phyloP scores from a whole-genome alignment of 2,329 filamentous ascomycete species.

The Dothistroma septosporum region DNA sequence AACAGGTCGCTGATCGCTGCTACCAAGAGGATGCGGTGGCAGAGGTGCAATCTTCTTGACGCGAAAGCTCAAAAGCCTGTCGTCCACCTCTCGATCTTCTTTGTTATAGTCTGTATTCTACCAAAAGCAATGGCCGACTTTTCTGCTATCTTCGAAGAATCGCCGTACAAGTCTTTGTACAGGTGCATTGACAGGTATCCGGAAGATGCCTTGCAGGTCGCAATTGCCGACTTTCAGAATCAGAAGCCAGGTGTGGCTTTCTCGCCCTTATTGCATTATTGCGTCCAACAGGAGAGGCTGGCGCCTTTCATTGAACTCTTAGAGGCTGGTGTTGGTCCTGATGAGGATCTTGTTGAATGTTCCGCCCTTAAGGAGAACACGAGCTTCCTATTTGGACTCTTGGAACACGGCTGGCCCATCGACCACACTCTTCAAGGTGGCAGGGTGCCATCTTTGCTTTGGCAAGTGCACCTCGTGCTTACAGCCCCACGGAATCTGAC shows the following conservation, averaged over 20 bases:
- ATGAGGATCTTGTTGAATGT: conserved; percentile 1
- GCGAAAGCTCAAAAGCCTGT: background rate
- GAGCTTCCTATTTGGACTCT: conserved; percentile 1
- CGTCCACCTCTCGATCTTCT: background rate
- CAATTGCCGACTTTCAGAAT: background rate
- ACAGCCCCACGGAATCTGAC: background rate
- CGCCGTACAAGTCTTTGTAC: background rate
- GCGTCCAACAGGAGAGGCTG: background rate
- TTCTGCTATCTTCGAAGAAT: background rate
- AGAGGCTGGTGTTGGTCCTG: background rate
- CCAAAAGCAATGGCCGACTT: background rate
- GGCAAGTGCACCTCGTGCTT: background rate
- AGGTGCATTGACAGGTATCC: background rate
- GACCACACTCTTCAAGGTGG: conserved; percentile 1
- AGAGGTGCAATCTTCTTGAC: background rate
- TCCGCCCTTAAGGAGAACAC: background rate
- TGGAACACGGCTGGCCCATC: conserved; percentile 5
- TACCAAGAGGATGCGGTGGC: too few relatives aligned
- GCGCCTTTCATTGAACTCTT: conserved; percentile 1
- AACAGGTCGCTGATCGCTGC: too few relatives aligned
- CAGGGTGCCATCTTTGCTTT: conserved; percentile 3
- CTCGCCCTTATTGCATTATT: background rate
- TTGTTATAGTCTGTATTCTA: background rate
- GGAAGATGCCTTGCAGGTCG: background rate
- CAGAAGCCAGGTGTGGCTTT: background rate